Evolutionary conservation across 2,329 filamentous ascomycete species (phyloP), one percentile per base, ranked within the genome.

Genomic region (Leptographium procerum): DNA sequence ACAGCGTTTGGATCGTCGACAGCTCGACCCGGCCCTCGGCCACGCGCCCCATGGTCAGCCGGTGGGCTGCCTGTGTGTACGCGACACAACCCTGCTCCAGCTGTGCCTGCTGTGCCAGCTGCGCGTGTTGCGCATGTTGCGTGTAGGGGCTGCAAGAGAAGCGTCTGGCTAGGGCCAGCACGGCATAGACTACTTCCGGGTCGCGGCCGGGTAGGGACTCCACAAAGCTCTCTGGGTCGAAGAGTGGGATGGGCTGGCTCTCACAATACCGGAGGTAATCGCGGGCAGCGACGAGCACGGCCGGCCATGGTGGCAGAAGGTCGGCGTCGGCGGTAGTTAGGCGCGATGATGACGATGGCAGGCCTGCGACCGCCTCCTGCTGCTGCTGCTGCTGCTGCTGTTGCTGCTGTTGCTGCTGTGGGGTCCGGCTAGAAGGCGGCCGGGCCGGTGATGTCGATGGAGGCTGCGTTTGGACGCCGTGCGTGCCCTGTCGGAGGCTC

Each of bases 1-100:
- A 57, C 14, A 57, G 26, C 48, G 56, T 45, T 34, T 57, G 56
- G 48, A 57, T 57, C 31, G 56, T 57, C 56, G 56, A 57, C 56
- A 57, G 34, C 48, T 57, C 56, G 10, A 57, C 56, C 3, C 56
- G 56, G 11, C 56, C 33, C 31, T 57, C 56, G 22, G 48, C 22
- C 24, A 57, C 56, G 3, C 56, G 56, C 2, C 11, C 48, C 48
- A 57, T 57, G 34, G 34, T 48, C 47, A 57, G 34, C 19, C 56
- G 48, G n/a, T 52, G 56, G 2, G 56, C 56, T 14, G 34, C 48
- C 28, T 31, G 47, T 9, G 19, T 28, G 26, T 57, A 52, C 4
- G 8, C 16, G 11, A 8, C n/a, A 26, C 26, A 22, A 34, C 52
- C 47, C 40, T 19, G 40, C 40, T 43, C 40, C 19, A n/a, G 40